Base-by-base conservation (phyloP, 305 asterid species). In the Coffea humblotiana region DNA sequence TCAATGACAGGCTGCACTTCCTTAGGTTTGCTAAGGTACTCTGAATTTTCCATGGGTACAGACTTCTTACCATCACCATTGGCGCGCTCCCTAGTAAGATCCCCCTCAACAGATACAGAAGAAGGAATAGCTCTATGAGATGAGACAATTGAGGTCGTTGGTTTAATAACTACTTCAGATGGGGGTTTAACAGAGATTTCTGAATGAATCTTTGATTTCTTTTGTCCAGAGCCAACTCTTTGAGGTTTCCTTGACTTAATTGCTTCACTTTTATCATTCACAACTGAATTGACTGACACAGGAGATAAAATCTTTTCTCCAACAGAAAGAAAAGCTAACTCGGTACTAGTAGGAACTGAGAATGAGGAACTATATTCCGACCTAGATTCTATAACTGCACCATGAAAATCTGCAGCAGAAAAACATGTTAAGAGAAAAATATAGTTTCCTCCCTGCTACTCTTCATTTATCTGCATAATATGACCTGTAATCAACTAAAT, bases 161-260 rank as follows among this genome's bases (percentile, higher is more conserved):
- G 68, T 81, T 79, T 77, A 54, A 60, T 19, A 58, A 61, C 71
- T 27, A 56, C 69, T 74, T 76, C 61, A 21, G 69, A 23, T 40
- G 70, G n/a, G 29, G 18, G 58, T 76, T 79, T 74, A 68, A 56
- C 27, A 48, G 45, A 78, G 12, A 76, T 69, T 64, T 82, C 64
- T 29, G 82, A 40, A 13, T 49, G 74, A 82, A 51, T 60, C 72
- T 66, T 60, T 37, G 77, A 54, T 79, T 80, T 79, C 66, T 67
- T 84, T 23, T 25, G 74, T 56, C 16, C 52, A 58, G 64, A 47
- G 43, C 47, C 75, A 75, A 25, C 71, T 58, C 72, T 68, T 40
- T 63, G 69, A 73, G 85, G 74, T 19, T 52, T 63, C 35, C 16
- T 69, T 73, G 76, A 6, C 14, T 63, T 76, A 63, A 48, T 68